Conservation (phyloP, 306 rosid genomes). For the Carpinus fangiana region DNA sequence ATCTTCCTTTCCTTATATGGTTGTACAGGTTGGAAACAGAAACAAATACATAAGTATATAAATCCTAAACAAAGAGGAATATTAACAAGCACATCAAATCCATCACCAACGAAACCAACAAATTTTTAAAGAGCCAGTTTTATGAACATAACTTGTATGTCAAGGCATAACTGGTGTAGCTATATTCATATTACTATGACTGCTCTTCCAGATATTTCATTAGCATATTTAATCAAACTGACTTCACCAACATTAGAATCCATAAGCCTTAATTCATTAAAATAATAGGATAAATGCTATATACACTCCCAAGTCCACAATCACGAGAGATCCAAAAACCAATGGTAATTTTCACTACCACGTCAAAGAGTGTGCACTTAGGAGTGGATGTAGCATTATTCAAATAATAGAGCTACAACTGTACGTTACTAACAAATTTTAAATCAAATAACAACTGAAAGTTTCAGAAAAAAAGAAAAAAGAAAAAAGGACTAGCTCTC, state of each 20-base stretch:
- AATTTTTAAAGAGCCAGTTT: constrained; percentile 14
- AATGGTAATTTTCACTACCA: no score
- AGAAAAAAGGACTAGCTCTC: not conserved
- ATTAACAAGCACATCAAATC: constrained; percentile 9
- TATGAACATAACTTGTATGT: constrained; percentile 9
- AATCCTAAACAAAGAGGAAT: constrained; percentile 23
- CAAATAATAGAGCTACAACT: not conserved
- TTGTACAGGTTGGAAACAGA: constrained; percentile 5
- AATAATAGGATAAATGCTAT: not conserved
- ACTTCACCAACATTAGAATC: not conserved
- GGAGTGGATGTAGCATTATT: no score
- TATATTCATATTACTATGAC: not conserved
- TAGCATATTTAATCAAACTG: constrained; percentile 1
- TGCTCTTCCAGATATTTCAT: constrained; percentile 10
- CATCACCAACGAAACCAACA: constrained; percentile 24
- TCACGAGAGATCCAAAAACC: no score
- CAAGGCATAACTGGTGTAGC: constrained; percentile 11
- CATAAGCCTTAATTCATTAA: not conserved
- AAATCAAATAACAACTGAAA: not conserved
- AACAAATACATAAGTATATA: constrained; percentile 9
- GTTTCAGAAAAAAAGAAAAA: not conserved
- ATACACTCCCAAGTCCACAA: no score
- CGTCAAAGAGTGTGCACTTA: no score
- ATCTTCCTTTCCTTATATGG: constrained; percentile 41
- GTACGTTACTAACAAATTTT: not conserved